These are phyloP conservation scores for Corynascus novoguineensis DNA, from an alignment of 495 filamentous ascomycete species.

Conservation along the genomic window DNA sequence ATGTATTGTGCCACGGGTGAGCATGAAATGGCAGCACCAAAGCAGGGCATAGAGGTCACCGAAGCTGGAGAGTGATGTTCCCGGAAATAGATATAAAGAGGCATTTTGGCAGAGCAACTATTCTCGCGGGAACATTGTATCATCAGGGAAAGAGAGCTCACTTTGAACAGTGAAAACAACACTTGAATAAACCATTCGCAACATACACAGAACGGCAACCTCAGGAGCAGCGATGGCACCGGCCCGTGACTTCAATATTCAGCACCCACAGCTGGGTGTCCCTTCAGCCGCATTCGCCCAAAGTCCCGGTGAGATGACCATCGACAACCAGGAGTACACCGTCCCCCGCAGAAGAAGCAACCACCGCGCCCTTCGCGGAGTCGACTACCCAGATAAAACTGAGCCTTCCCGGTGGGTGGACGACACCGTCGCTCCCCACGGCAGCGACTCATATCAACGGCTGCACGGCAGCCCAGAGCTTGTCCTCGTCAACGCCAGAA, in stretches of 20 bases:
- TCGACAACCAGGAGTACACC: neutral
- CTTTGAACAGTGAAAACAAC: neutral
- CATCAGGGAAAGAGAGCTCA: neutral
- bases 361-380: neutral
- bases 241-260: neutral
- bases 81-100: neutral
- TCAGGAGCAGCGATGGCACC: no score
- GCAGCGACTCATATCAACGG: no score
- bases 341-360: neutral
- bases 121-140: neutral
- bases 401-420: neutral
- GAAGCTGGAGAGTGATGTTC: neutral
- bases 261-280: neutral
- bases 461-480: no score
- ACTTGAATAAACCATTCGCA: neutral
- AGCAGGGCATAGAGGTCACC: neutral
- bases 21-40: neutral
- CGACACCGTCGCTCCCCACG: neutral
- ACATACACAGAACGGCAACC: no score
- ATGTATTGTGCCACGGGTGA: slow-evolving; percentile 1
- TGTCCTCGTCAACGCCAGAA: no score
- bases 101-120: no score
- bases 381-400: neutral
- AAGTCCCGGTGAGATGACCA: neutral
- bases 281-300: neutral